A percentile compares a stretch with the other conserved stretches of the same genome.
Evolutionary conservation across 495 filamentous ascomycete genomes (phyloP).

Genomic region (Penicillium egyptiacum): DNA sequence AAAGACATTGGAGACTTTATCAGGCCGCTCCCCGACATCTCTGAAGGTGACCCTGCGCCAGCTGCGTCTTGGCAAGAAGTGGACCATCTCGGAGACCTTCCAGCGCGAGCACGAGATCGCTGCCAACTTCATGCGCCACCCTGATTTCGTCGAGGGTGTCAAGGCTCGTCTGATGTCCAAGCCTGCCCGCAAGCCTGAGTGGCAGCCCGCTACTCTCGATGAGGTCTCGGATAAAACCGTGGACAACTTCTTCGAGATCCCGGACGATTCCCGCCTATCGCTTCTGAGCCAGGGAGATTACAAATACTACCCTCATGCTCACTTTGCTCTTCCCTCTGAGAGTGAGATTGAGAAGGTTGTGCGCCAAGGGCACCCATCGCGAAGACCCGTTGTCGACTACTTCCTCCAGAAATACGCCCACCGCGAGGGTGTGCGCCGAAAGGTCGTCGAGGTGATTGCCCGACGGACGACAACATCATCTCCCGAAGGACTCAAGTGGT

Average conservation of each 20-base stretch:
- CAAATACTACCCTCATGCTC: conserved; percentile 63
- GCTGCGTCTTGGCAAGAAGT: conserved; percentile 69
- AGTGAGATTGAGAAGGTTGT: conserved; percentile 61
- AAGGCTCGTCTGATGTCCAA: conserved; percentile 70
- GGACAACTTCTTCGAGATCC: conserved; percentile 58
- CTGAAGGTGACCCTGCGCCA: conserved; percentile 79
- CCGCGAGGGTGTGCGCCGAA: conserved; percentile 43
- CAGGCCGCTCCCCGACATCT: conserved; percentile 75
- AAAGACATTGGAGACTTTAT: conserved; percentile 68
- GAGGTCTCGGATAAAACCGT: conserved; percentile 56
- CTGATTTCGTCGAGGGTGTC: conserved; percentile 87
- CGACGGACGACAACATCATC: conserved; percentile 26
- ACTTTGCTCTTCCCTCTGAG: conserved; percentile 73
- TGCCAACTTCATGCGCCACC: conserved; percentile 76
- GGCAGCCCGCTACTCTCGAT: conserved; percentile 69
- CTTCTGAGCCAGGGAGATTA: conserved; percentile 59
- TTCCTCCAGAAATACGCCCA: conserved; percentile 35
- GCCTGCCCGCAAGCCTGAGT: conserved; percentile 56
- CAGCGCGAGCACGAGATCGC: conserved; percentile 78
- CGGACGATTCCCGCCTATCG: conserved; percentile 44
- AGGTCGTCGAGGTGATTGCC: conserved; percentile 40
- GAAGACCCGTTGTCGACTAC: conserved; percentile 21
- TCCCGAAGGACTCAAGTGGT: conserved; percentile 32
- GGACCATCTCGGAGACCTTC: conserved; percentile 82
- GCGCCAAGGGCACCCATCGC: conserved; percentile 14